Evolutionary conservation across 257 asterid species (phyloP).

Genomic region (Datura wrightii): DNA sequence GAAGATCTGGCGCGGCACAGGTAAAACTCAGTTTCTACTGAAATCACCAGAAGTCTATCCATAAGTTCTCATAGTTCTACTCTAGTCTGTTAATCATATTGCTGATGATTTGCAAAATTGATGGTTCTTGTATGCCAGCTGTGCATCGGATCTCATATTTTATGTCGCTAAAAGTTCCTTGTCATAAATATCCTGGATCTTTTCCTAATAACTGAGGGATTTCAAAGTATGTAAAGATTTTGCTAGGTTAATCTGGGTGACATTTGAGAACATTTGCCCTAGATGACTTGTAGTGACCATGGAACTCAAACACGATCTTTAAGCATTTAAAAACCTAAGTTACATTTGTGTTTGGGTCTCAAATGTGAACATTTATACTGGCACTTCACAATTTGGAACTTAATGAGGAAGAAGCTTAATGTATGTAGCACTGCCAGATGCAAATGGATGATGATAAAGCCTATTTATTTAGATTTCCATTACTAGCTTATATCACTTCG

Average conservation of each 20-base stretch:
- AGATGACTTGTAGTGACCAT: background rate
- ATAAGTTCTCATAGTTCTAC: slow-evolving; percentile 26
- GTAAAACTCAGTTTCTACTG: slow-evolving; percentile 46
- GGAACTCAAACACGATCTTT: background rate
- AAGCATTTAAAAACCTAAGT: background rate
- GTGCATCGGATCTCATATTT: background rate
- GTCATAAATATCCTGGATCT: background rate
- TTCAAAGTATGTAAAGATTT: background rate
- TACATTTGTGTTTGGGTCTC: background rate
- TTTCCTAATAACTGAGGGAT: background rate
- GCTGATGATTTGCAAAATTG: background rate
- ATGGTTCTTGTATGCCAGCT: background rate
- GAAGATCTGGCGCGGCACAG: slow-evolving; percentile 99
- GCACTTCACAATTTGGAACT: slow-evolving; percentile 10
- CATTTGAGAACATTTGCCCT: background rate
- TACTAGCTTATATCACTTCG: background rate
- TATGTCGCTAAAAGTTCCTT: background rate
- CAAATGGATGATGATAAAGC: background rate
- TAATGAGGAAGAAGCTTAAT: background rate
- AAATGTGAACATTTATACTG: background rate
- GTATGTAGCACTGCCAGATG: background rate
- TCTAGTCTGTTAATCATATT: background rate
- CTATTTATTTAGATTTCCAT: background rate
- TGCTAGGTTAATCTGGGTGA: background rate
- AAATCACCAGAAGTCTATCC: slow-evolving; percentile 13